Conservation (phyloP, 78 protist species). For the Neovahlkampfia damariscottae region DNA sequence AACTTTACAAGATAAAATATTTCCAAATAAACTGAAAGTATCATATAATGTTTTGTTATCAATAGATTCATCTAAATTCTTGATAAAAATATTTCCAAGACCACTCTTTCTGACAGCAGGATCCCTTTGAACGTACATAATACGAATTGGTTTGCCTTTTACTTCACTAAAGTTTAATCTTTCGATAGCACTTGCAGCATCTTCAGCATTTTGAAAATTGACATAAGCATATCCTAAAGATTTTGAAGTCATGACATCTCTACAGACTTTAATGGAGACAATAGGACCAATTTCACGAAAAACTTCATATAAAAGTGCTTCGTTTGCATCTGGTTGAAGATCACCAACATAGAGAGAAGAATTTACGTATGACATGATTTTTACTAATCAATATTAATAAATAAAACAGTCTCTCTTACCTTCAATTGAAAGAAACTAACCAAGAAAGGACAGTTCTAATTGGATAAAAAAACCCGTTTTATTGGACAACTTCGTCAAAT, state of each 20-base stretch:
- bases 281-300: constrained; percentile 83
- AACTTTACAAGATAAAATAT: constrained; percentile 62
- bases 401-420: too few species aligned
- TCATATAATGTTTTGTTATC: constrained; percentile 81
- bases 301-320: constrained; percentile 68
- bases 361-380: too few species aligned
- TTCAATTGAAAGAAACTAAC: too few species aligned
- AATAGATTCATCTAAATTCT: constrained; percentile 73
- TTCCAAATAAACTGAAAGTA: constrained; percentile 68
- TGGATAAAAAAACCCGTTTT: too few species aligned
- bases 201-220: constrained; percentile 74
- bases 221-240: constrained; percentile 95
- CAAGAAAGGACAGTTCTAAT: too few species aligned
- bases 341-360: constrained; percentile 71
- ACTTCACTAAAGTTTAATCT: constrained; percentile 80
- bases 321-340: constrained; percentile 61
- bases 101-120: constrained; percentile 87
- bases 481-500: too few species aligned
- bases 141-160: constrained; percentile 76
- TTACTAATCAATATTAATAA: too few species aligned
- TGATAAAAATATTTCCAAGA: constrained; percentile 93
- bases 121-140: constrained; percentile 97
- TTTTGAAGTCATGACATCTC: constrained; percentile 78
- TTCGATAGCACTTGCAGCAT: constrained; percentile 93
- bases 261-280: constrained; percentile 84